A percentile compares a stretch with the other conserved stretches of the same genome.
Evolutionary conservation across 108 stramenopile species (phyloP).

Genomic region (Cylindrotheca fusiformis): DNA sequence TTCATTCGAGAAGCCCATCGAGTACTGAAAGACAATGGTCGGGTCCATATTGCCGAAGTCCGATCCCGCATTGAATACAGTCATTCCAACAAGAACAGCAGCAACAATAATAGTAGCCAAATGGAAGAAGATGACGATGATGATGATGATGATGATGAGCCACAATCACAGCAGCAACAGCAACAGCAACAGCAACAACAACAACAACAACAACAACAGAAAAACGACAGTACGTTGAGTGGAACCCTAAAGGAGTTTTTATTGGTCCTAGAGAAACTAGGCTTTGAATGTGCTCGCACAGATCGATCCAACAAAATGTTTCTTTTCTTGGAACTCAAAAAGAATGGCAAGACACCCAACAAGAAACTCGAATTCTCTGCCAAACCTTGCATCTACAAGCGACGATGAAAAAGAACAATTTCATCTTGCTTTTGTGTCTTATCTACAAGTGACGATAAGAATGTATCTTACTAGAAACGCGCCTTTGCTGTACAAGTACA

Average conservation of each 20-base stretch:
- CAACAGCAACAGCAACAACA: neutral
- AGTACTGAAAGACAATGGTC: slow-evolving; percentile 80
- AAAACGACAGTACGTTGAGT: slow-evolving; percentile 12
- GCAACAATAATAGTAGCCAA: slow-evolving; percentile 3
- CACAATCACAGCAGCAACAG: too few relatives aligned
- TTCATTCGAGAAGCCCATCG: slow-evolving; percentile 94
- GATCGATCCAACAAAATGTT: slow-evolving; percentile 95
- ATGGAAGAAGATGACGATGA: slow-evolving; percentile 2
- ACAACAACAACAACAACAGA: too few relatives aligned
- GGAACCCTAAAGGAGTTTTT: slow-evolving; percentile 61
- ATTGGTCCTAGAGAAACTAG: slow-evolving; percentile 66
- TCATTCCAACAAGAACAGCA: slow-evolving; percentile 18
- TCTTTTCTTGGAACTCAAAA: slow-evolving; percentile 78
- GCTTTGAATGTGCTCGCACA: slow-evolving; percentile 57
- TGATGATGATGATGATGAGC: slow-evolving; percentile 21
- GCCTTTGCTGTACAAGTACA: too few relatives aligned
- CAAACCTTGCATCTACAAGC: slow-evolving; percentile 89
- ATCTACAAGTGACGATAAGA: too few relatives aligned
- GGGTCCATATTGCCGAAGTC: slow-evolving; percentile 94
- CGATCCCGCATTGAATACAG: slow-evolving; percentile 88
- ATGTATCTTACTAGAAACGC: too few relatives aligned
- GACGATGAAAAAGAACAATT: slow-evolving; percentile 67
- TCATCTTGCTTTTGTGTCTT: too few relatives aligned
- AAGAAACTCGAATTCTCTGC: slow-evolving; percentile 58
- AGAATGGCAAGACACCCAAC: slow-evolving; percentile 70